phyloP scores from a whole-genome alignment of 306 rosid species.

The Pueraria montana region DNA sequence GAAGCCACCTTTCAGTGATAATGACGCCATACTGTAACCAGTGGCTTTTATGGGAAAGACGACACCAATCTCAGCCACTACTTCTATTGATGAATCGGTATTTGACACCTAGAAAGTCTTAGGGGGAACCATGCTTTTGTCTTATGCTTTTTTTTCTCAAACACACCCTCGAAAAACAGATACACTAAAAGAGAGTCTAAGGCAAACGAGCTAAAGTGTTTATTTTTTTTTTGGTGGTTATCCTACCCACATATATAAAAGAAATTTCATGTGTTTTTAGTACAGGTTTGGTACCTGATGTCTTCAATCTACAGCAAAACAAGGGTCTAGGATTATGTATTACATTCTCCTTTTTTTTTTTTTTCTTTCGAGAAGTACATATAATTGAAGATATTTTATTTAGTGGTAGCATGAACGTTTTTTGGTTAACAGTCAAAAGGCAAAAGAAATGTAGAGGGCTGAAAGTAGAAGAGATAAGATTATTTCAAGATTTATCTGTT shows the following conservation, averaged over 20 bases:
- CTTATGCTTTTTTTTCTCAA: conserved; percentile 7
- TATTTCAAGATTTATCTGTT: not conserved
- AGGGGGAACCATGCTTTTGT: conserved; percentile 51
- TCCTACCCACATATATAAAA: not conserved
- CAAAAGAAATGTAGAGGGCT: not conserved
- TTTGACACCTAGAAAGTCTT: conserved; percentile 54
- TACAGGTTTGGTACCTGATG: conserved; percentile 9
- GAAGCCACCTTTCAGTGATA: conserved; percentile 46
- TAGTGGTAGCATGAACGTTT: not conserved
- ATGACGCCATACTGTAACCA: conserved; percentile 52
- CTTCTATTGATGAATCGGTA: conserved; percentile 31
- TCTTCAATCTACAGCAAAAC: conserved; percentile 27
- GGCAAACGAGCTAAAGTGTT: not conserved
- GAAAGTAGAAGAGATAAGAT: conserved; percentile 12
- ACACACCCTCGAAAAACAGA: conserved; percentile 47
- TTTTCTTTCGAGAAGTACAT: not conserved
- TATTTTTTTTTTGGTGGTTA: conserved; percentile 30
- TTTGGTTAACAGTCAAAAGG: conserved; percentile 15
- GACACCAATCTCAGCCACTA: conserved; percentile 63
- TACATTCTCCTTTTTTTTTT: not conserved
- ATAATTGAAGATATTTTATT: conserved; percentile 29
- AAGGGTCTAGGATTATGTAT: not conserved
- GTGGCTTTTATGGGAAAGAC: conserved; percentile 51
- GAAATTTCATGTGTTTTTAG: not conserved
- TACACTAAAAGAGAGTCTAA: conserved; percentile 47